Conservation (phyloP, 192 early-diverging fungal genomes). For the Rhizophagus sp. region DNA sequence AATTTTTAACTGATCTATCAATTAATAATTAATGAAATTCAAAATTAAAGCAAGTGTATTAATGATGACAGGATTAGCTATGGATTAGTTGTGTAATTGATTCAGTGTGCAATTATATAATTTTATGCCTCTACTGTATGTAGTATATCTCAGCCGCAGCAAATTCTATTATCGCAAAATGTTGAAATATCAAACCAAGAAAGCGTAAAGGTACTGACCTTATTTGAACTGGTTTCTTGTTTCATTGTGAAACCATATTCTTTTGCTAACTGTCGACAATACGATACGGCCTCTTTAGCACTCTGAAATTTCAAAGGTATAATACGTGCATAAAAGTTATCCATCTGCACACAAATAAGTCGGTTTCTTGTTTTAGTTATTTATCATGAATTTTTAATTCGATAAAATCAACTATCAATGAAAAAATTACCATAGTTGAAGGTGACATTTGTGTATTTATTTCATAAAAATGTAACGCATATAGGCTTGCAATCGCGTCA, state of each 20-base stretch:
- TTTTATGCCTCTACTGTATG: too few relatives aligned
- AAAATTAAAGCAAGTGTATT: too few relatives aligned
- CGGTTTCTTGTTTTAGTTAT: not conserved
- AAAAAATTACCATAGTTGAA: not conserved
- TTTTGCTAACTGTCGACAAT: constrained; percentile 49
- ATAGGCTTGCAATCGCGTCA: not conserved
- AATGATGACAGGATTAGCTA: too few relatives aligned
- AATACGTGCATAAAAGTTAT: constrained; percentile 52
- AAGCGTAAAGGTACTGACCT: constrained; percentile 36
- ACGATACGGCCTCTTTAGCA: constrained; percentile 41
- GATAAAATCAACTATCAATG: not conserved
- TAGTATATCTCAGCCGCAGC: not conserved
- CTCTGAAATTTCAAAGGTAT: constrained; percentile 50
- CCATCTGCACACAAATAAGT: constrained; percentile 41
- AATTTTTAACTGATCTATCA: too few relatives aligned
- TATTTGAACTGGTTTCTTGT: constrained; percentile 60
- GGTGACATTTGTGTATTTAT: not conserved
- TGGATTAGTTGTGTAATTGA: too few relatives aligned
- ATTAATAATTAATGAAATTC: too few relatives aligned
- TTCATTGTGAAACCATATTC: constrained; percentile 58
- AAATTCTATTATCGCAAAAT: not conserved
- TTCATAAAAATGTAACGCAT: not conserved
- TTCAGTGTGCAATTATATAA: too few relatives aligned
- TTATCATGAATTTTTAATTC: not conserved
- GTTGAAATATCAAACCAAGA: not conserved